Evolutionary conservation across 495 filamentous ascomycete genomes (phyloP).

Genomic region (Xylaria telfairii): DNA sequence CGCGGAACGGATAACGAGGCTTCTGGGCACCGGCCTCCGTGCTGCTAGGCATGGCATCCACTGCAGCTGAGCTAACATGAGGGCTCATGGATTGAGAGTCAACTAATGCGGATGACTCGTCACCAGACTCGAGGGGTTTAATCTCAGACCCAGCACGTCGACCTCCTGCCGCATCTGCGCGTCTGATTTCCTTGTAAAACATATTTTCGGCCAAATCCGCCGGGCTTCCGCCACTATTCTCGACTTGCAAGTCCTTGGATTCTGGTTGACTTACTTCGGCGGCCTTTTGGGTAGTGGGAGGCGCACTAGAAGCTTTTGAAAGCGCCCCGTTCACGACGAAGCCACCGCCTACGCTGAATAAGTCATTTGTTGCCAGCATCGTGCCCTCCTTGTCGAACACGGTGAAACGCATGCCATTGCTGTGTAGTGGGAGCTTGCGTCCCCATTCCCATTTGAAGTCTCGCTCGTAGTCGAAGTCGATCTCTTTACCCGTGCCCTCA

Average conservation of each 20-base stretch:
- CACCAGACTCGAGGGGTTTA: slow-evolving; percentile 27
- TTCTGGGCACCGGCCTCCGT: slow-evolving; percentile 31
- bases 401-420: slow-evolving; percentile 47
- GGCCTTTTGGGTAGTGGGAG: slow-evolving; percentile 17
- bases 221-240: slow-evolving; percentile 31
- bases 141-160: slow-evolving; percentile 41
- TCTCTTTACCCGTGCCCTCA: slow-evolving; percentile 40
- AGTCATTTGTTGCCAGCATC: slow-evolving; percentile 45
- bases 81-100: slow-evolving; percentile 3
- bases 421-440: slow-evolving; percentile 43
- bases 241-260: slow-evolving; percentile 31
- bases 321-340: slow-evolving; percentile 46
- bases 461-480: slow-evolving; percentile 42
- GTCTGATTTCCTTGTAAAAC: slow-evolving; percentile 46
- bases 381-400: slow-evolving; percentile 44
- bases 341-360: slow-evolving; percentile 46
- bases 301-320: slow-evolving; percentile 34
- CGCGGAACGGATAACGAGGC: slow-evolving; percentile 42
- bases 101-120: slow-evolving; percentile 30
- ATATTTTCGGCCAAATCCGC: slow-evolving; percentile 44
- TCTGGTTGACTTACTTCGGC: slow-evolving; percentile 27
- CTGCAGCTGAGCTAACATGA: slow-evolving; percentile 18
- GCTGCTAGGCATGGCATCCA: slow-evolving; percentile 20
- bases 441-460: slow-evolving; percentile 48
- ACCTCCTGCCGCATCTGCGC: slow-evolving; percentile 40